Evolutionary conservation across 371 early-diverging fungal genomes (phyloP).

Genomic region (Mortierella sp.): DNA sequence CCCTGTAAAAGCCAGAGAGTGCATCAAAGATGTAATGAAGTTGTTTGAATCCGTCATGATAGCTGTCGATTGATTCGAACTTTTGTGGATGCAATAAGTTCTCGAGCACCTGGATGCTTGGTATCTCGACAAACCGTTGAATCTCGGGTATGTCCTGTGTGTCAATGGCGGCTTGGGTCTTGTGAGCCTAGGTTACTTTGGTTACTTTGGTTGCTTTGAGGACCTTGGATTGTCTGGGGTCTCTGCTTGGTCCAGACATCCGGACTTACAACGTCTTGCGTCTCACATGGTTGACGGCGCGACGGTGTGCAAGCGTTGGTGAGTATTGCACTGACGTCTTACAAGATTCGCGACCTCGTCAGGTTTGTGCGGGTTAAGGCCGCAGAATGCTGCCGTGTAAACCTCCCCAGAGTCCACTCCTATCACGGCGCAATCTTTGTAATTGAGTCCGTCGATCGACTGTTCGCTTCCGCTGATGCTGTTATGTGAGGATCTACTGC

Average conservation of each 20-base stretch:
- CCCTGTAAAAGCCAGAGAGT: neutral
- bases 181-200: no score
- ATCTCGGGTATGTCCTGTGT: neutral
- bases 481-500: no score
- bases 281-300: neutral
- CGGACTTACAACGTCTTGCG: no score
- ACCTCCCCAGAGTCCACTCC: neutral
- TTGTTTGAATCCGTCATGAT: neutral
- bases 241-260: neutral
- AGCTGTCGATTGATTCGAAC: neutral
- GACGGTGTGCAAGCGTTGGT: neutral
- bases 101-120: neutral
- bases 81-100: neutral
- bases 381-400: neutral
- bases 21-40: neutral
- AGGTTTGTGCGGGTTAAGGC: neutral
- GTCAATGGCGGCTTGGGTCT: neutral
- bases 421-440: neutral
- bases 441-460: no score
- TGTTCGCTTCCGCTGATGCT: no score
- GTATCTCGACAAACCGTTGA: neutral
- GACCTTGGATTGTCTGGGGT: no score
- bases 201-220: no score
- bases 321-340: neutral
- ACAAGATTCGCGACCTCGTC: neutral